Percentiles rank a stretch among this genome's conserved stretches.
phyloP scores from a whole-genome alignment of 148 eudicot species.

The Amaranthus palmeri region DNA sequence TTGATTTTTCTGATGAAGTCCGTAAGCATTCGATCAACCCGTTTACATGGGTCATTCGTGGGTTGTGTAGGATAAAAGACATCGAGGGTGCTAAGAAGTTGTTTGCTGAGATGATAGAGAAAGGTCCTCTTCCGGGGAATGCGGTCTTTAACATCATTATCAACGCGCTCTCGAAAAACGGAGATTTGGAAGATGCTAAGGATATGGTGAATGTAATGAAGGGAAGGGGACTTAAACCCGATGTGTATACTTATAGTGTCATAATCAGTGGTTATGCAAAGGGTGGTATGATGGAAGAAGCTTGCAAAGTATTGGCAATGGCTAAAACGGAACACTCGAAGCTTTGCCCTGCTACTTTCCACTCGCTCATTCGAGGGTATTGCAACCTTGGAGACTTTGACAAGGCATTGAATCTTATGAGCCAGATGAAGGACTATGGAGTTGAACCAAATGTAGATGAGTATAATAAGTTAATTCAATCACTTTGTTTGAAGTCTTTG shows the following conservation, averaged over 20 bases:
- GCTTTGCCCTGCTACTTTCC: slow-evolving; percentile 61
- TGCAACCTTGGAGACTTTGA: slow-evolving; percentile 76
- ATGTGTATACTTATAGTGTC: slow-evolving; percentile 72
- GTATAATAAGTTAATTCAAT: slow-evolving; percentile 74
- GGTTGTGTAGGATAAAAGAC: slow-evolving; percentile 65
- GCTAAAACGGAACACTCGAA: slow-evolving; percentile 64
- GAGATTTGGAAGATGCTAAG: slow-evolving; percentile 61
- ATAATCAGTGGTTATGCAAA: slow-evolving; percentile 72
- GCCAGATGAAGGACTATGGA: slow-evolving; percentile 66
- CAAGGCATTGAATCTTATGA: slow-evolving; percentile 60
- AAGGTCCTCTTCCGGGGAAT: slow-evolving; percentile 87
- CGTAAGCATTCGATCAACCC: slow-evolving; percentile 48
- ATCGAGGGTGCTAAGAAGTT: slow-evolving; percentile 54
- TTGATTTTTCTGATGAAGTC: slow-evolving; percentile 43
- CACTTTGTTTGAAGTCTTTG: slow-evolving; percentile 81
- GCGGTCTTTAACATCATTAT: slow-evolving; percentile 56
- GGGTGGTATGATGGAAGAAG: slow-evolving; percentile 75
- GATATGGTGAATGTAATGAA: slow-evolving; percentile 55
- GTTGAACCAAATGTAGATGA: slow-evolving; percentile 69
- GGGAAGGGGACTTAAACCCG: slow-evolving; percentile 77
- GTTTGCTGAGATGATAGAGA: slow-evolving; percentile 62
- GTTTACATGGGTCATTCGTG: slow-evolving; percentile 50
- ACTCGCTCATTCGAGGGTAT: slow-evolving; percentile 69
- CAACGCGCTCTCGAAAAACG: slow-evolving; percentile 48
- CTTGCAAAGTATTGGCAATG: slow-evolving; percentile 56